A percentile compares a stretch with the other conserved stretches of the same genome.
Evolutionary conservation across 2,329 filamentous ascomycete species (phyloP).

Genomic region (Aureobasidium sp.): DNA sequence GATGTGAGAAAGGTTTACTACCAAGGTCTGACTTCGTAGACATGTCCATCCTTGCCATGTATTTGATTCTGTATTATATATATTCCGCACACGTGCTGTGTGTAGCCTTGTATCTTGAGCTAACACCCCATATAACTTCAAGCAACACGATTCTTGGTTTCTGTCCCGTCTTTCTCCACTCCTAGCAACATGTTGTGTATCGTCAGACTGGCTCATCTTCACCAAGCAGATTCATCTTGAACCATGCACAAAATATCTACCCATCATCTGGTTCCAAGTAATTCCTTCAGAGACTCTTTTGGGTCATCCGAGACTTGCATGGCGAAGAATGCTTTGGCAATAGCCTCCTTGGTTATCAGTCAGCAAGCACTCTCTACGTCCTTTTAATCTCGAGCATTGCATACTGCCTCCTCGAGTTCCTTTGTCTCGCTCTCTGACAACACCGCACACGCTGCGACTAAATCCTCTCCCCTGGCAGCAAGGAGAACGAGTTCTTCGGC

Average conservation of each 20-base stretch:
- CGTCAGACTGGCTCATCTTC: neutral
- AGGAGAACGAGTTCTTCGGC: constrained; percentile 66
- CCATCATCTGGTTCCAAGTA: neutral
- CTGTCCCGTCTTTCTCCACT: neutral
- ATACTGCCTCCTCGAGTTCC: constrained; percentile 59
- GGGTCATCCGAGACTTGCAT: neutral
- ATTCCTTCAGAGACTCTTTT: neutral
- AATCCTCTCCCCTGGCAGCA: constrained; percentile 63
- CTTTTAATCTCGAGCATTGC: constrained; percentile 14
- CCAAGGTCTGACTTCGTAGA: constrained; percentile 59
- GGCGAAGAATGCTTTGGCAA: neutral
- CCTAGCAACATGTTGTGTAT: neutral
- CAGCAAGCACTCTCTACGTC: neutral
- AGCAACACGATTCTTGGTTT: neutral
- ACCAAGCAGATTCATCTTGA: neutral
- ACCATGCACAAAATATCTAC: no score
- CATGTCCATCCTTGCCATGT: neutral
- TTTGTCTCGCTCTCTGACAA: constrained; percentile 54
- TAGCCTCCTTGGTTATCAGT: neutral
- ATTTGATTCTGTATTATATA: constrained; percentile 3
- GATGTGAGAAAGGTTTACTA: constrained; percentile 98
- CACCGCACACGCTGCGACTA: constrained; percentile 62
- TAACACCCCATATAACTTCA: neutral
- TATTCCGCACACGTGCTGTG: neutral
- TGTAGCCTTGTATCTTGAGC: neutral